Percentiles rank a stretch among this genome's conserved stretches.
Conservation (phyloP, 768 basidiomycete species). For the Amyloporia xantha region DNA sequence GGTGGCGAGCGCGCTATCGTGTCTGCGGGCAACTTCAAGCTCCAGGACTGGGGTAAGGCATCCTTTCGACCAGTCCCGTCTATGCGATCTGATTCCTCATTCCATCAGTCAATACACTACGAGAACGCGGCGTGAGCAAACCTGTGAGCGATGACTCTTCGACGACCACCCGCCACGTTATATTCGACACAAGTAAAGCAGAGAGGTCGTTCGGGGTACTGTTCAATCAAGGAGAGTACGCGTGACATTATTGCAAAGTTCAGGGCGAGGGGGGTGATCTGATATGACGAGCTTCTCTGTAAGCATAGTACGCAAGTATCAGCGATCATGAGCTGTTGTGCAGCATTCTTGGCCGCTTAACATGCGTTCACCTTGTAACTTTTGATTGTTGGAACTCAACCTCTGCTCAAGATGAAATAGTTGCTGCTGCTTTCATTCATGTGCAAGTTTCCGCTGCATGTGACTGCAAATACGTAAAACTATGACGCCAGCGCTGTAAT, state of each 20-base stretch:
- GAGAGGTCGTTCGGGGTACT: slow-evolving; percentile 15
- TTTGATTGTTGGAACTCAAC: too few species aligned
- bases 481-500: too few species aligned
- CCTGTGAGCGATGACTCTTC: slow-evolving; percentile 3
- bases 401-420: too few species aligned
- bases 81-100: not conserved
- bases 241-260: slow-evolving; percentile 18
- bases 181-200: slow-evolving; percentile 31
- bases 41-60: slow-evolving; percentile 15
- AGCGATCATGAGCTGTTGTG: too few species aligned
- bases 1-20: slow-evolving; percentile 54
- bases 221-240: slow-evolving; percentile 13
- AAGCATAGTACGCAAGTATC: too few species aligned
- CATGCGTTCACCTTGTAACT: too few species aligned
- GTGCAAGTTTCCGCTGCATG: too few species aligned
- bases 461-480: too few species aligned
- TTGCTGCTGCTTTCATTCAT: too few species aligned
- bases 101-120: not conserved
- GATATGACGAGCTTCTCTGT: too few species aligned
- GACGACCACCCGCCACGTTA: slow-evolving; percentile 17
- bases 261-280: slow-evolving; percentile 17
- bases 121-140: not conserved
- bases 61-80: too few species aligned
- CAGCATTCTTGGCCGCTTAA: too few species aligned
- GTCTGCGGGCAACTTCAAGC: slow-evolving; percentile 24